phyloP scores from a whole-genome alignment of 164 flowering plant species.

The Cinnamomum micranthum region DNA sequence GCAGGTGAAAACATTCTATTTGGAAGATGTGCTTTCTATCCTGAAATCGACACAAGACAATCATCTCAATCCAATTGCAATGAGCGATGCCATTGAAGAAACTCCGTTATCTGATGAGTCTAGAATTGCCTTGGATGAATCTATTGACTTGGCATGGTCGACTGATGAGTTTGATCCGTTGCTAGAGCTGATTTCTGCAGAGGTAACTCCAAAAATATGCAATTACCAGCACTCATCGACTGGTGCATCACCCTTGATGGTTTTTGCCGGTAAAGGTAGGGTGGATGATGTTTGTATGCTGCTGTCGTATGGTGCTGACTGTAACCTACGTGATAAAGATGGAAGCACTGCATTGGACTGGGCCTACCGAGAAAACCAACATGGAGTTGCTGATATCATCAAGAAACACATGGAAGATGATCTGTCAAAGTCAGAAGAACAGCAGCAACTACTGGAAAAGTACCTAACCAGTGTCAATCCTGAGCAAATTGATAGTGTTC shows the following conservation, averaged over 20 bases:
- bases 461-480: slow-evolving; percentile 59
- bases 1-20: slow-evolving; percentile 76
- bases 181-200: slow-evolving; percentile 59
- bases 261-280: slow-evolving; percentile 84
- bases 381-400: slow-evolving; percentile 57
- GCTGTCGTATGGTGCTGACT: slow-evolving; percentile 79
- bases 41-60: slow-evolving; percentile 41
- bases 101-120: slow-evolving; percentile 44
- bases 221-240: slow-evolving; percentile 78
- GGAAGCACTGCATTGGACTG: slow-evolving; percentile 72
- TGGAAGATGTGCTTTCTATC: slow-evolving; percentile 85
- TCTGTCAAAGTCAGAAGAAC: slow-evolving; percentile 32
- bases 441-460: slow-evolving; percentile 53
- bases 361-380: slow-evolving; percentile 61
- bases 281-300: slow-evolving; percentile 80
- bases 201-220: slow-evolving; percentile 40
- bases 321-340: slow-evolving; percentile 48
- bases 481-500: slow-evolving; percentile 58
- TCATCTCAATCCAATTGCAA: slow-evolving; percentile 30
- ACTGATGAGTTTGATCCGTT: slow-evolving; percentile 82
- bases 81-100: slow-evolving; percentile 20
- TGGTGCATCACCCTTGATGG: slow-evolving; percentile 88
- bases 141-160: slow-evolving; percentile 66
- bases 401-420: slow-evolving; percentile 38
- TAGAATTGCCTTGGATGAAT: slow-evolving; percentile 71